A percentile compares a stretch with the other conserved stretches of the same genome.
Evolutionary conservation across 768 basidiomycete species (phyloP).

Genomic region (Suillus decipiens): DNA sequence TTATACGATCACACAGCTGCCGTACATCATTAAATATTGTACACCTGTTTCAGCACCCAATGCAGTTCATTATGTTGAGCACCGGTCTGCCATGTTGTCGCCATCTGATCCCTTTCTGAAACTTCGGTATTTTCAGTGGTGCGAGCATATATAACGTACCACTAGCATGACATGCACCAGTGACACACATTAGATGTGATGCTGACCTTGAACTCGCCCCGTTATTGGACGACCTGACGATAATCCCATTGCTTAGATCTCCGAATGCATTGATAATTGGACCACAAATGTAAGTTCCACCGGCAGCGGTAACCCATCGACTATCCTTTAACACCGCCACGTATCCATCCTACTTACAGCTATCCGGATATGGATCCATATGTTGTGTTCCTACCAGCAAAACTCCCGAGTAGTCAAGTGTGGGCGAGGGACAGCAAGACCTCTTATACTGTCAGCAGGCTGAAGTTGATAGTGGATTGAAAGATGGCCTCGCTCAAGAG

Average conservation of each 20-base stretch:
- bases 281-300: background rate
- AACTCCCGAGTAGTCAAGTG: background rate
- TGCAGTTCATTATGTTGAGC: background rate
- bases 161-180: background rate
- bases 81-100: background rate
- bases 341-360: background rate
- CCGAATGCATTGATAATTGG: background rate
- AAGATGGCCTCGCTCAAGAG: background rate
- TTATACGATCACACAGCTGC: slow-evolving; percentile 60
- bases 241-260: too few relatives aligned
- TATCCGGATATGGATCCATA: background rate
- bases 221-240: background rate
- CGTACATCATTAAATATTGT: slow-evolving; percentile 28
- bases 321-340: background rate
- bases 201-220: background rate
- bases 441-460: background rate
- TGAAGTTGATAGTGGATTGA: background rate
- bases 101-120: background rate
- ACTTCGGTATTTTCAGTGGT: background rate
- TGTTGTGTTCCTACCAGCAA: background rate
- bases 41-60: slow-evolving; percentile 7
- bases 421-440: background rate
- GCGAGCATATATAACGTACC: background rate
- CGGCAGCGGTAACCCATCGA: background rate
- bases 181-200: background rate